These are phyloP conservation scores for Diaporthe vaccinii DNA, from an alignment of 2,329 filamentous ascomycete species.

Conservation along the genomic window DNA sequence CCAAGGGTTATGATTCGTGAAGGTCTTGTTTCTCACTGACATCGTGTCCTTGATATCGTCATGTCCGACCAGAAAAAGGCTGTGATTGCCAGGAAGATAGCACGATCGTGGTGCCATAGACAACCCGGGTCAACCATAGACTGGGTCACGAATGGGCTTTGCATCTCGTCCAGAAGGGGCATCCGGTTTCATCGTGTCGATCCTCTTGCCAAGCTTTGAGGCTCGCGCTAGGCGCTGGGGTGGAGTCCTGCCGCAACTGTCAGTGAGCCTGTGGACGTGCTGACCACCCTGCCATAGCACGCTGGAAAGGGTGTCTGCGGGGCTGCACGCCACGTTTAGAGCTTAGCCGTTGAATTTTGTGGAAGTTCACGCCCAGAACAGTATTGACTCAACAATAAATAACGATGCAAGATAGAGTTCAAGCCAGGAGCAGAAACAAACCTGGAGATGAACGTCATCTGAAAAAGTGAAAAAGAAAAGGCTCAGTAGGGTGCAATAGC, in stretches of 20 bases:
- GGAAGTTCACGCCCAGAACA: not conserved
- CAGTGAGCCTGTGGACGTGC: not conserved
- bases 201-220: conserved; percentile 31
- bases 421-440: not conserved
- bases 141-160: conserved; percentile 24
- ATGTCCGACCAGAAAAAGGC: not conserved
- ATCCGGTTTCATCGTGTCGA: conserved; percentile 40
- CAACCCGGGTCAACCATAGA: not conserved
- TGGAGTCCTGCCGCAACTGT: not conserved
- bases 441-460: conserved; percentile 6
- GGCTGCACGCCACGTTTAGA: not conserved
- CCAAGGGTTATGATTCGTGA: conserved; percentile 9
- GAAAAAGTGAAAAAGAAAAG: not conserved
- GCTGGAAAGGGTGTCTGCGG: not conserved
- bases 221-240: conserved; percentile 11
- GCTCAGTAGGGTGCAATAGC: not conserved
- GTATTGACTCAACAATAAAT: not conserved
- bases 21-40: not conserved
- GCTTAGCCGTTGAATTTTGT: not conserved
- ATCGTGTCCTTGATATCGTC: not conserved
- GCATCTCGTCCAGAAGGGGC: conserved; percentile 29
- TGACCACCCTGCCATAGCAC: not conserved
- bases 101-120: conserved; percentile 26
- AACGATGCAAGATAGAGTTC: conserved; percentile 1
- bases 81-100: conserved; percentile 12